Evolutionary conservation across 2,329 filamentous ascomycete species (phyloP).

Genomic region (Colletotrichum gigasporum): DNA sequence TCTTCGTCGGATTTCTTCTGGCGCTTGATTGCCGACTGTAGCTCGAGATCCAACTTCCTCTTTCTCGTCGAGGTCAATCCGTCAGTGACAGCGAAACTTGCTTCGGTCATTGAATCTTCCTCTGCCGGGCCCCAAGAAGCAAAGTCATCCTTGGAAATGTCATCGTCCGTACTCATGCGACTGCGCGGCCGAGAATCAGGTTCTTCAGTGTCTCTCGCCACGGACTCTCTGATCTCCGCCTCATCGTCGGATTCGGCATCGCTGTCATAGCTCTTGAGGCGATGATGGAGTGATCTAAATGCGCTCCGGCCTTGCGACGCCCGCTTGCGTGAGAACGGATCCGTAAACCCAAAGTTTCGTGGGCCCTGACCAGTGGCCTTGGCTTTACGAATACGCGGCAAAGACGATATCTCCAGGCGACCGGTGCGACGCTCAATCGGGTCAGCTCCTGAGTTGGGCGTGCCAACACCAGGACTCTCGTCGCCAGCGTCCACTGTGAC

Average conservation of each 20-base stretch:
- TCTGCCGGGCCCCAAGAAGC: constrained; percentile 59
- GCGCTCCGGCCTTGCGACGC: constrained; percentile 66
- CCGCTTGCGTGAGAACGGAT: constrained; percentile 72
- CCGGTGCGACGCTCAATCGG: constrained; percentile 69
- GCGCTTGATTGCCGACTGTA: constrained; percentile 78
- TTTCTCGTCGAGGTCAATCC: constrained; percentile 65
- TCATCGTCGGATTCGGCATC: constrained; percentile 94
- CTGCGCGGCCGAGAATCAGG: constrained; percentile 84
- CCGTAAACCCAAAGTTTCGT: constrained; percentile 71
- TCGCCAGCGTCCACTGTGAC: constrained; percentile 68
- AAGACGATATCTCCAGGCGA: constrained; percentile 67
- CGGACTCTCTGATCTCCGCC: constrained; percentile 63
- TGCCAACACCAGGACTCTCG: constrained; percentile 70
- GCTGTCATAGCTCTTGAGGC: constrained; percentile 76
- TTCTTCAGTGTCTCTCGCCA: constrained; percentile 83
- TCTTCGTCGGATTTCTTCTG: constrained; percentile 85
- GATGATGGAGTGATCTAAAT: constrained; percentile 84
- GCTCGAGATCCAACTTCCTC: constrained; percentile 76
- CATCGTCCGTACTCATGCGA: constrained; percentile 69
- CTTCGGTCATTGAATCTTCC: constrained; percentile 76
- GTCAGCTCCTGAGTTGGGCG: constrained; percentile 71
- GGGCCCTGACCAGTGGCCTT: constrained; percentile 63
- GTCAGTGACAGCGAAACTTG: constrained; percentile 73
- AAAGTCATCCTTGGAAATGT: constrained; percentile 58
- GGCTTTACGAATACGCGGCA: constrained; percentile 80